phyloP scores from a whole-genome alignment of 2,329 filamentous ascomycete species.

The Scytalidium sp. region DNA sequence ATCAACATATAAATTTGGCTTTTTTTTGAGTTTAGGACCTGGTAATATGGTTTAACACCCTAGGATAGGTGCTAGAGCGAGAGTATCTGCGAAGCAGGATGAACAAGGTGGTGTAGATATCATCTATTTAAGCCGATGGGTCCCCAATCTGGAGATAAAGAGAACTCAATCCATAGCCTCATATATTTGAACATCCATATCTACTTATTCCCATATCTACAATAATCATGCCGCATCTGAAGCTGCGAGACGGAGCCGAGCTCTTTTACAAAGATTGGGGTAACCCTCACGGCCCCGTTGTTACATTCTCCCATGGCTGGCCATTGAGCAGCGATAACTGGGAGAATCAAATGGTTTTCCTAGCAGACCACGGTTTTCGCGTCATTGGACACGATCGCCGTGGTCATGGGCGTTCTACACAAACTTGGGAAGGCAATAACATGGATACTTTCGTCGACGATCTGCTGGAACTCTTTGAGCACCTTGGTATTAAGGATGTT shows the following conservation, averaged over 20 bases:
- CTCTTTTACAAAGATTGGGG: conserved; percentile 43
- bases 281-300: conserved; percentile 28
- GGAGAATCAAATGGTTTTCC: conserved; percentile 36
- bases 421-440: conserved; percentile 37
- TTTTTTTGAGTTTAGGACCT: too few species aligned
- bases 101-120: too few species aligned
- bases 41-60: too few species aligned
- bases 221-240: too few species aligned
- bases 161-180: too few species aligned
- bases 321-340: conserved; percentile 36
- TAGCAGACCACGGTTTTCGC: conserved; percentile 33
- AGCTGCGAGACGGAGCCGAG: conserved; percentile 32
- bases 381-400: conserved; percentile 34
- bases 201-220: too few species aligned
- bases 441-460: conserved; percentile 38
- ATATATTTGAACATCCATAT: too few species aligned
- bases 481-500: conserved; percentile 31
- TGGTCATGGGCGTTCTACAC: conserved; percentile 36
- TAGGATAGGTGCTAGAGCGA: too few species aligned
- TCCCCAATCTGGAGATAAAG: too few species aligned
- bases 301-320: conserved; percentile 38
- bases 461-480: conserved; percentile 31
- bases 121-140: too few species aligned
- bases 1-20: too few species aligned
- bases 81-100: too few species aligned